Evolutionary conservation across 139 green algal species (phyloP), one percentile per base, ranked within the genome.

Genomic region (Volvox reticuliferus): DNA sequence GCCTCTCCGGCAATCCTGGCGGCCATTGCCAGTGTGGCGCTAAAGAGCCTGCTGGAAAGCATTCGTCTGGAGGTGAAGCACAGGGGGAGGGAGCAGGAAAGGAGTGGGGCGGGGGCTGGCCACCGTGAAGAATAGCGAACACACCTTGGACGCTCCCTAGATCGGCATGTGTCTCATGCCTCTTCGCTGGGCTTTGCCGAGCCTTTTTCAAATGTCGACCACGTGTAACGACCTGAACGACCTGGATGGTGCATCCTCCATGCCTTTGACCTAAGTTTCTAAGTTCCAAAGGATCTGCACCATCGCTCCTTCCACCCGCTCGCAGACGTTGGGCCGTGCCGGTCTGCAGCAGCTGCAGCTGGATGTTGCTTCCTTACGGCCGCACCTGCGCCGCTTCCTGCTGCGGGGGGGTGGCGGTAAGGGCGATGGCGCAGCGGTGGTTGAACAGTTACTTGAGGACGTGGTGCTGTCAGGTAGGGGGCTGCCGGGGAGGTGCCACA

Each of bases 261-360:
- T 55, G 44, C 9, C 44, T 5, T 14, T 55, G 44, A 9, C 9
- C 44, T 55, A 55, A 55, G 44, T 9, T 55, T 55, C 9, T 14
- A 55, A 55, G 44, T 9, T 5, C 44, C 44, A 55, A 55, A n/a
- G n/a, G n/a, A n/a, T n/a, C n/a, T n/a, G n/a, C n/a, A n/a, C n/a
- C n/a, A n/a, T n/a, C n/a, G n/a, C n/a, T n/a, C n/a, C n/a, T n/a
- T n/a, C 44, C 44, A 55, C 44, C 44, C 44, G 9, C 24, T 75
- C 20, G 18, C 93, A 96, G 91, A 94, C 92, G 28, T 88, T 96
- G 68, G 91, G 92, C 44, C 89, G 95, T 17, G 92, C 93, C 0
- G 96, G 93, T 17, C 92, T 98, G 88, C 96, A 98, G 94, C 97
- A 98, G 94, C 88, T 98, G 69, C 97, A 98, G 91, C 91, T 98